Conservation (phyloP, 1,284 basidiomycete genomes). For the Cutaneotrichosporon sp. region DNA sequence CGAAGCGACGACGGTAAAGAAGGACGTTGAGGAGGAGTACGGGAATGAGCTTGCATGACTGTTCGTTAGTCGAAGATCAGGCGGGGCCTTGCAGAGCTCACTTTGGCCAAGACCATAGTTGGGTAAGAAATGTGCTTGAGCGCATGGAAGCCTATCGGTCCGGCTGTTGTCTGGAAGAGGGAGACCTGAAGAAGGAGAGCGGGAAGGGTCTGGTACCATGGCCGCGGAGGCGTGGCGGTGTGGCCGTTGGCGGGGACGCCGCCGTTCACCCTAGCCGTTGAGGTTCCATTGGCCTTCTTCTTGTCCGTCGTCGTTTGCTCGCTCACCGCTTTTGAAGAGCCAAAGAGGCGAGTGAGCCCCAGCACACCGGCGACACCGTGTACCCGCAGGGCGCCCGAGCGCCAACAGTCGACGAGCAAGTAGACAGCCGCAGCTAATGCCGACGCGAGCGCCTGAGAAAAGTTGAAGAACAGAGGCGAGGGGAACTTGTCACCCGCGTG, state of each 20-base stretch:
- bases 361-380: conserved; percentile 17
- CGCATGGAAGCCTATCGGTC: conserved; percentile 90
- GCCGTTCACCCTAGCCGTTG: too few relatives aligned
- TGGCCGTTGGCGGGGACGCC: conserved; percentile 36
- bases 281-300: neutral
- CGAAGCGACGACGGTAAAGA: conserved; percentile 78
- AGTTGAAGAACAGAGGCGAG: conserved; percentile 80
- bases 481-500: conserved; percentile 59
- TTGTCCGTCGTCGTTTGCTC: too few relatives aligned
- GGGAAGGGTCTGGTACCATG: conserved; percentile 29
- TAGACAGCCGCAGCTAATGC: conserved; percentile 73
- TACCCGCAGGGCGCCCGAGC: conserved; percentile 11
- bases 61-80: conserved; percentile 1
- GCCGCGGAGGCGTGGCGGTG: conserved; percentile 19
- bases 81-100: conserved; percentile 11
- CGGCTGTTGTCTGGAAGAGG: conserved; percentile 80
- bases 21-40: conserved; percentile 55
- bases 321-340: neutral
- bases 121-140: conserved; percentile 96
- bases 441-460: conserved; percentile 76
- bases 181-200: conserved; percentile 72
- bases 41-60: conserved; percentile 79
- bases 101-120: conserved; percentile 93
- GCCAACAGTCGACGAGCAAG: conserved; percentile 54
- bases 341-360: conserved; percentile 24